Evolutionary conservation across 176 grass and related monocot genomes (phyloP), one percentile per base, ranked within the genome.

Genomic region (Avena eriantha): DNA sequence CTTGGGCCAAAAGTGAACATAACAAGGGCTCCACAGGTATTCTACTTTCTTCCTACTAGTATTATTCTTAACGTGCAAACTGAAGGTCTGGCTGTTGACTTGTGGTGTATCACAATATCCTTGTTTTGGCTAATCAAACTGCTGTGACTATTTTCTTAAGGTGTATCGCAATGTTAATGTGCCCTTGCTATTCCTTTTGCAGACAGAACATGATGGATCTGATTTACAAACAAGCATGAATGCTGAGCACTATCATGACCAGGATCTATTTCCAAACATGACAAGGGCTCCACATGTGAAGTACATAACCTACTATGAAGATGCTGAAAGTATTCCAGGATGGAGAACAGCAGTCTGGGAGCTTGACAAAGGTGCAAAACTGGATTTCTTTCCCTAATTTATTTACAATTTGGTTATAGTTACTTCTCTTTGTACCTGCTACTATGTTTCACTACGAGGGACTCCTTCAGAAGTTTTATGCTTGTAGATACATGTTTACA

Each of bases 291-390:
- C 88, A 5, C 88, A 93, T 86, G 87, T 94, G 51, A 96, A 98
- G 90, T 96, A 98, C 83, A 92, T 98, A 90, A 98, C 97, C 29
- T 98, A 94, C 82, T 98, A 94, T 53, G 94, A 98, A 89, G 97
- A 98, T 93, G 86, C 94, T 92, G 96, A 91, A 89, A 98, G 92
- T 82, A 90, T 91, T 89, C 82, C 90, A 69, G 97, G 86, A 83
- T 89, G 93, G 89, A 93, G 96, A 86, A 96, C 93, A 78, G 90
- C 94, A 69, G 92, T 98, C 41, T 96, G 97, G 97, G 97, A 98
- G 70, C 76, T 98, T 64, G 93, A 95, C 88, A 95, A 93, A 93
- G 93, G 96, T 96, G 74, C 63, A 50, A 22, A 63, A 79, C 59
- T 80, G 53, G 43, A 53, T 11, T 86, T 55, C 36, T 58, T 83